Evolutionary conservation across 2,329 filamentous ascomycete species (phyloP).

Genomic region (Botryosphaeria dothidea): DNA sequence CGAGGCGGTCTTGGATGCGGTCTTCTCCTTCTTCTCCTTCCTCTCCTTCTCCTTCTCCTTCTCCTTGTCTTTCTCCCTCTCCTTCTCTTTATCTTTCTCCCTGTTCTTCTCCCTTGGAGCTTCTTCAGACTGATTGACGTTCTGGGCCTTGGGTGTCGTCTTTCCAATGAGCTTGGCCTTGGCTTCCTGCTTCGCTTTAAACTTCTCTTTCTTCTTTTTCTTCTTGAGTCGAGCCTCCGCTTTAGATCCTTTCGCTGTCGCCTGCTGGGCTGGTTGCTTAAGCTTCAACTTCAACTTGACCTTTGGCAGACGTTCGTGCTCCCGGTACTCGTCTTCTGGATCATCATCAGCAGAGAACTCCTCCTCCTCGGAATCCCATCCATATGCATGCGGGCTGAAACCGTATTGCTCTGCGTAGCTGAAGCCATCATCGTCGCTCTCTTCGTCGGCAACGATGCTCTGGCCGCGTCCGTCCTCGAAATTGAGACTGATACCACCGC

Average conservation of each 20-base stretch:
- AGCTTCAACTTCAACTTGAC: constrained; percentile 31
- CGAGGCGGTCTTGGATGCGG: background rate
- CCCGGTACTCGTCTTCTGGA: constrained; percentile 43
- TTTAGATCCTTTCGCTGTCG: constrained; percentile 11
- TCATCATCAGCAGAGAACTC: constrained; percentile 23
- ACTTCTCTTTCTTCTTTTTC: constrained; percentile 17
- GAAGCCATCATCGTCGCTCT: constrained; percentile 20
- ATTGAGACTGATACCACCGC: constrained; percentile 69
- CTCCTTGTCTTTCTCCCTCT: constrained; percentile 30
- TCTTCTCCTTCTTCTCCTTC: constrained; percentile 34
- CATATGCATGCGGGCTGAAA: constrained; percentile 17
- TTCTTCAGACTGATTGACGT: background rate
- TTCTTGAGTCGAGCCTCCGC: constrained; percentile 13
- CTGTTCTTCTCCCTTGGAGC: background rate
- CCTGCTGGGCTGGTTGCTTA: constrained; percentile 18
- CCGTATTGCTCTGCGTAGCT: constrained; percentile 13
- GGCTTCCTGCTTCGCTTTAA: constrained; percentile 23
- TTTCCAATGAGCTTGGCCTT: constrained; percentile 19
- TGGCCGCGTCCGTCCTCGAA: constrained; percentile 65
- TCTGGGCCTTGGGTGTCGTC: background rate
- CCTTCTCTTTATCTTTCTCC: constrained; percentile 27
- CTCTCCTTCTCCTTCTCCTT: constrained; percentile 31
- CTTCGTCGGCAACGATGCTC: constrained; percentile 46
- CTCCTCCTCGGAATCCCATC: constrained; percentile 20
- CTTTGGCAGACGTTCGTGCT: constrained; percentile 25